Evolutionary conservation across 176 grass and related monocot genomes (phyloP), one percentile per base, ranked within the genome.

Genomic region (Triticum timopheevii): DNA sequence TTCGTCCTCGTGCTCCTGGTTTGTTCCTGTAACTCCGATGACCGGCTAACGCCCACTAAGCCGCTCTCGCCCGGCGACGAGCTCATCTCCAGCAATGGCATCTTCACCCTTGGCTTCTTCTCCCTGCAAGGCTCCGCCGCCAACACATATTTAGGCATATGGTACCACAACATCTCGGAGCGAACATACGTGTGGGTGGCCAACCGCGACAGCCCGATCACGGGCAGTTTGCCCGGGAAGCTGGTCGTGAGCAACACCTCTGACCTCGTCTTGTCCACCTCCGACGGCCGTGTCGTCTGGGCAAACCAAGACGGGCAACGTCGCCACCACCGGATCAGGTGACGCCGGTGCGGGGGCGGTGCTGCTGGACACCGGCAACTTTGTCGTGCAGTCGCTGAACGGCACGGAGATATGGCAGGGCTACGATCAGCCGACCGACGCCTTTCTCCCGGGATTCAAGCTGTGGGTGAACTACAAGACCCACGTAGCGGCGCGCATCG

Each of bases 21-120:
- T 54, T 52, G 45, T 16, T 52, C 62, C 27, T 85, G 81, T 19
- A 63, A 47, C 69, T 82, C 85, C 17, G 15, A 73, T 73, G 91
- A 90, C 44, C 76, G 87, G 15, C 70, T 93, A 61, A 85, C 65
- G 20, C 54, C 71, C 19, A 77, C 81, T 7, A 69, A 88, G 62
- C 73, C 44, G 42, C 86, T 90, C 34, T 79, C 77, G n/a, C 7
- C 68, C 2, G 38, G 47, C 5, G 75, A 77, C 24, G 65, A 65
- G 61, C 77, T 93, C 49, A 13, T 91, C 59, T 93, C 89, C 7
- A 25, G 72, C 0, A 80, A 42, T 19, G 69, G 89, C 47, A n/a
- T 24, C 83, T 93, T 93, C 35, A 83, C 69, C 28, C 34, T 93
- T 2, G 92, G 92, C 25, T 91, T 93, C 79, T 86, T 90, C 92